Percentiles rank a stretch among this genome's conserved stretches.
Conservation (phyloP, 495 filamentous ascomycete species). For the Chaetomium tenue region DNA sequence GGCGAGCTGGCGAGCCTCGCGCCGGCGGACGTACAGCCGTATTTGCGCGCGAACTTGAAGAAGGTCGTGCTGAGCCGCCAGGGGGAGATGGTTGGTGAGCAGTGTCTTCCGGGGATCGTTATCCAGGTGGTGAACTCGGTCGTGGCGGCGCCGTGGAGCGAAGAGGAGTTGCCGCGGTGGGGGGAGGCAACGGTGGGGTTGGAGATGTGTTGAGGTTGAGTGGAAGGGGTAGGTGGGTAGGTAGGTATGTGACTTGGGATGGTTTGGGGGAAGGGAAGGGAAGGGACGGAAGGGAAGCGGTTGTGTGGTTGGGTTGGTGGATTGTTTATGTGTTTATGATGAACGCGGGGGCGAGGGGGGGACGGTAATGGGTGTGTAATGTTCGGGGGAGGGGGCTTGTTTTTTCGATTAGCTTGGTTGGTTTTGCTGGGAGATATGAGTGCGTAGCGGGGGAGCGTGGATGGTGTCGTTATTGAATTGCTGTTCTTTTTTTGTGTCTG, state of each 20-base stretch:
- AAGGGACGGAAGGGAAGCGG: no score
- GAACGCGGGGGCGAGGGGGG: no score
- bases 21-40: slow-evolving; percentile 41
- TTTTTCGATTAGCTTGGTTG: background rate
- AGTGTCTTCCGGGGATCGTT: slow-evolving; percentile 34
- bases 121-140: slow-evolving; percentile 45
- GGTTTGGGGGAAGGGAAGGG: no score
- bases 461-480: background rate
- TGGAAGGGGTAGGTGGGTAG: no score
- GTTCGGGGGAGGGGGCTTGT: background rate
- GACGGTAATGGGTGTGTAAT: background rate
- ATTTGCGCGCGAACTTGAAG: slow-evolving; percentile 46
- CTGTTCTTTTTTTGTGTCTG: background rate
- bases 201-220: slow-evolving; percentile 23
- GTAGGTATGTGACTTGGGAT: no score
- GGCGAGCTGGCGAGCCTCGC: slow-evolving; percentile 45
- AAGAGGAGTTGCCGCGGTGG: slow-evolving; percentile 47
- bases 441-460: background rate
- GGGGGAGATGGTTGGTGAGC: slow-evolving; percentile 30
- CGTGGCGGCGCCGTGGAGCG: slow-evolving; percentile 39
- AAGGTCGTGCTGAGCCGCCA: slow-evolving; percentile 37
- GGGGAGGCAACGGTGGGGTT: slow-evolving; percentile 34
- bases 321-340: background rate
- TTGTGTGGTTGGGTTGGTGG: no score
- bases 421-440: background rate